Base-by-base conservation (phyloP, 2,329 filamentous ascomycete genomes). In the Laburnicola sp. region DNA sequence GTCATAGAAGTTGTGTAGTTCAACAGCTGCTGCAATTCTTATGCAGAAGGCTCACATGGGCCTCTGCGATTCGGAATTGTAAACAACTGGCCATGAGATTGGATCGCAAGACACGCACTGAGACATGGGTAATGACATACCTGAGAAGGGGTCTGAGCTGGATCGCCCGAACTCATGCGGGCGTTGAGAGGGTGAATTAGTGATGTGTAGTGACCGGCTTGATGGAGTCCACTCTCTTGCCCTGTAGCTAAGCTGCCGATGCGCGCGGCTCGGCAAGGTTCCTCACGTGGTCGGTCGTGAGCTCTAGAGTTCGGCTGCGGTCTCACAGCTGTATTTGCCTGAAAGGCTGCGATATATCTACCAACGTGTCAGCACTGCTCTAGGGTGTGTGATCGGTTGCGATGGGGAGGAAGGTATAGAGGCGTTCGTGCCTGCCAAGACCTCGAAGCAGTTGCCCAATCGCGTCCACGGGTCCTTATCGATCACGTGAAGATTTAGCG, bases 341-440 rank as follows among this genome's bases (percentile, higher is more conserved):
- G n/a, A n/a, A n/a, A n/a, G n/a, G n/a, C n/a, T n/a, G n/a, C n/a
- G n/a, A n/a, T n/a, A n/a, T n/a, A n/a, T n/a, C n/a, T n/a, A n/a
- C n/a, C n/a, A n/a, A n/a, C n/a, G n/a, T 35, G 32, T n/a, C 6
- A 9, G 22, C 22, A 25, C 11, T 1, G 21, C 9, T 39, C 22
- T 25, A 25, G 4, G 21, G 27, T 10, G 3, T 11, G 5, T n/a
- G 36, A 39, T 4, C 9, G 28, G 8, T 3, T 21, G 21, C 16
- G 31, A 27, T 31, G 10, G 27, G 2, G 30, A 35, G 8, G 30
- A 34, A 16, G 41, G 10, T 35, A 30, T 22, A n/a, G n/a, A n/a
- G n/a, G 31, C 16, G 22, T 36, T 27, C 23, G 42, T 45, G 31
- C 42, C 42, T 45, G 42, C 31, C 42, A 44, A 44, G 42, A 45